These are phyloP conservation scores for Claviceps sp. DNA, from an alignment of 2,329 filamentous ascomycete genomes.

Conservation along the genomic window DNA sequence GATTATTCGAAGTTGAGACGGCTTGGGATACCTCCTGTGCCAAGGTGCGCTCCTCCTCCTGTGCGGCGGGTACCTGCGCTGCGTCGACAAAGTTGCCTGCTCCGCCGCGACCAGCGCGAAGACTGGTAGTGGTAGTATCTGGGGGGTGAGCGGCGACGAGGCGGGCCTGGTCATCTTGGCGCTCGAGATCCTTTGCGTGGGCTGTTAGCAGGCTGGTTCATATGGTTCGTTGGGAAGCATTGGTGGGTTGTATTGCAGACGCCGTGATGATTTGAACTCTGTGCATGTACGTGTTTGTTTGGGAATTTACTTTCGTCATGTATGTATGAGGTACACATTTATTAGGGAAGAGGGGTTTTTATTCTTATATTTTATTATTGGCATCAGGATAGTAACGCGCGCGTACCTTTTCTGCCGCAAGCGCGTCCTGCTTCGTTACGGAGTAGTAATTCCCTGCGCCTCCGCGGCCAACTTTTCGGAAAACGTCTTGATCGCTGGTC, in stretches of 20 bases:
- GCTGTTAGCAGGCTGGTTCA: not conserved
- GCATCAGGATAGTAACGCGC: not conserved
- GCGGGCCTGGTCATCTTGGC: conserved; percentile 16
- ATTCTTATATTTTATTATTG: not conserved
- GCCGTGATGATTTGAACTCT: not conserved
- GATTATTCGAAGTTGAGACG: conserved; percentile 10
- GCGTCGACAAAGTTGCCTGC: conserved; percentile 44
- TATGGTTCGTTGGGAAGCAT: too few relatives aligned
- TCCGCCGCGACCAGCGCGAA: conserved; percentile 24
- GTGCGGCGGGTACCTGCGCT: conserved; percentile 18
- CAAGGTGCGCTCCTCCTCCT: conserved; percentile 20
- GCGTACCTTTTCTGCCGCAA: conserved; percentile 8
- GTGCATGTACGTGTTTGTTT: not conserved
- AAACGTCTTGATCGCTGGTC: conserved; percentile 23
- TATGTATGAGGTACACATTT: not conserved
- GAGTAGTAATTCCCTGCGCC: conserved; percentile 51
- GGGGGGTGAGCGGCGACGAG: conserved; percentile 6
- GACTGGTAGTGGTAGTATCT: not conserved
- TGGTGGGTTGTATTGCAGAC: not conserved
- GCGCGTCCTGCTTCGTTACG: conserved; percentile 36
- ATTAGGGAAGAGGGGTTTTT: not conserved
- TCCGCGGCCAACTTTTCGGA: conserved; percentile 43
- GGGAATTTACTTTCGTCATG: not conserved
- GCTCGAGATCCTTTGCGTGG: conserved; percentile 23
- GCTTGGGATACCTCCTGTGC: conserved; percentile 21